Evolutionary conservation across 2,329 filamentous ascomycete genomes (phyloP), one percentile per base, ranked within the genome.

Genomic region (Cadophora sp.): DNA sequence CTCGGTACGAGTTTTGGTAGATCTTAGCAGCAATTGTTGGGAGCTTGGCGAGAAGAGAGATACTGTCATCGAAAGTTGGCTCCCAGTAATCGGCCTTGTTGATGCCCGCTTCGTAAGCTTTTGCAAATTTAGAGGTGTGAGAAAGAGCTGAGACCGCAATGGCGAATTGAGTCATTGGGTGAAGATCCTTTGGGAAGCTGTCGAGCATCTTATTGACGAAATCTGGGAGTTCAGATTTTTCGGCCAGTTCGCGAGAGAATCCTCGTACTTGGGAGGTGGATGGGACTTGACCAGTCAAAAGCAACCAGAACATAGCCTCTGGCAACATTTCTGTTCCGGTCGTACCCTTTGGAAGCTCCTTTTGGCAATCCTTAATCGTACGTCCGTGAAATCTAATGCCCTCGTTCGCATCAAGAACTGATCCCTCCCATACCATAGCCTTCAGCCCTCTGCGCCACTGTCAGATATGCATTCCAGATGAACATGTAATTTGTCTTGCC

Each of bases 71-170:
- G 78, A 97, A 98, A 53, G 93, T 97, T 16, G 95, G 93, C 83
- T 98, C 96, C 96, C 96, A 99, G 87, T 98, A 98, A 74, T 97
- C 93, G 62, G 93, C 92, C 85, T 98, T 99, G 86, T 90, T 92
- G 72, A 98, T 82, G 43, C 96, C 96, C 74, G 91, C 83, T 80
- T 94, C 95, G 80, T 99, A 99, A 22, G 91, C 91, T 81, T 94
- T 94, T 71, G 95, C 96, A 74, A 99, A 99, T 77, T 91, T 89
- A 75, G 93, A 97, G 74, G 94, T 94, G 80, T 97, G 93, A 83
- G 97, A 97, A 69, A 99, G 87, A n/a, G 96, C 92, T 20, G 94
- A 95, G 62, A 98, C 96, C 55, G 94, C 94, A 74, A 96, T 96
- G 73, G 95, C 91, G 75, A 99, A 95, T 80, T 98, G 95, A 13